Evolutionary conservation across 2,329 filamentous ascomycete genomes (phyloP), one percentile per base, ranked within the genome.

Genomic region (Xylariaceae sp.): DNA sequence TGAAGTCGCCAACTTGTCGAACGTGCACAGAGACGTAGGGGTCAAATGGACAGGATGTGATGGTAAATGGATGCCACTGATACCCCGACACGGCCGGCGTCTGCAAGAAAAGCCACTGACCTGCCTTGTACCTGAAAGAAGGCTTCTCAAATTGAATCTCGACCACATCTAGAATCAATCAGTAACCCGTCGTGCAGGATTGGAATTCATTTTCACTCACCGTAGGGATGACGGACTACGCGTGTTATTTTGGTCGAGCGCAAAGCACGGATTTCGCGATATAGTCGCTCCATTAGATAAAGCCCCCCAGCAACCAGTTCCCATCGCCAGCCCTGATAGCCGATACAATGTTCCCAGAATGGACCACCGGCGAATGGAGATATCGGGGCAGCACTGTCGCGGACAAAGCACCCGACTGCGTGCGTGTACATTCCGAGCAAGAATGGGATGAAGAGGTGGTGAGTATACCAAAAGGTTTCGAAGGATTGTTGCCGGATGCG

Each of bases 51-150:
- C 94, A 99, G 7, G 94, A 97, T 2, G 94, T 99, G 72, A 99
- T 97, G 67, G 94, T 99, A 71, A 97, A 99, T 1, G 94, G 94
- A 73, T 99, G 94, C 94, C 94, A 99, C 75, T 99, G 91, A 68
- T 90, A 86, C 65, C 80, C 83, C 61, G 90, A 96, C 51, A 99
- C 84, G 5, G 88, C 86, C 0, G 94, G 94, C 29, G 95, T 86
- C 71, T 97, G 92, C 56, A 99, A 80, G 78, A 97, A 97, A 39
- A 97, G 84, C 91, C 92, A 99, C 74, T 99, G 94, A 34, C 94
- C 94, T 11, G 94, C 88, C 80, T 96, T 97, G 83, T 99, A 99
- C 68, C 85, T 89, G 87, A 99, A 95, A 55, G 88, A 94, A 4
- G 92, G 89, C 76, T 99, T 99, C 71, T 81, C 82, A 75, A 99